Percentiles rank a stretch among this genome's conserved stretches.
Conservation (phyloP, 192 early-diverging fungal genomes). For the Pilobolus umbonatus region DNA sequence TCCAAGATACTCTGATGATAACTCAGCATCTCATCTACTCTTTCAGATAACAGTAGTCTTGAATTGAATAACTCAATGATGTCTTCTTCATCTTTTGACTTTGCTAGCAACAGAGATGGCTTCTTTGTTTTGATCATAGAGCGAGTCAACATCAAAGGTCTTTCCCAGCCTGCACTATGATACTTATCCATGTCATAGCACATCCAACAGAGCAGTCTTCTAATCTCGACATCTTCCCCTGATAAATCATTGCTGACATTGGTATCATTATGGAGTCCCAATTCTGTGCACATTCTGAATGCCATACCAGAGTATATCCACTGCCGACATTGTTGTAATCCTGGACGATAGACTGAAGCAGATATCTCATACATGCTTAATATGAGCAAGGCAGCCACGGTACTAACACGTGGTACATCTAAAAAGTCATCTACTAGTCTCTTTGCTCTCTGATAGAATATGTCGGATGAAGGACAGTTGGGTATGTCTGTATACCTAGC, state of each 20-base stretch:
- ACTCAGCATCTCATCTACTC: not conserved
- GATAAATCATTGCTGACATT: not conserved
- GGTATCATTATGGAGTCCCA: conserved; percentile 15
- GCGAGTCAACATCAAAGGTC: conserved; percentile 12
- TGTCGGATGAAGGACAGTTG: conserved; percentile 16
- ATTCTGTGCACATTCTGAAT: conserved; percentile 22
- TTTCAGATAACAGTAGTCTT: not conserved
- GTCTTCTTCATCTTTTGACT: conserved; percentile 9
- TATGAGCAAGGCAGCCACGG: conserved; percentile 14
- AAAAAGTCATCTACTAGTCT: conserved; percentile 30
- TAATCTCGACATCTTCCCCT: conserved; percentile 7
- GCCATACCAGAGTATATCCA: conserved; percentile 33
- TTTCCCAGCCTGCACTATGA: conserved; percentile 10
- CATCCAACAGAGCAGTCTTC: conserved; percentile 14
- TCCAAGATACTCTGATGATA: not conserved
- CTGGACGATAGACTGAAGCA: conserved; percentile 10
- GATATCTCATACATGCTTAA: conserved; percentile 9
- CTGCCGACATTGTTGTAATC: conserved; percentile 16
- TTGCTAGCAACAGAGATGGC: not conserved
- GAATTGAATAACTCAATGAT: conserved; percentile 2
- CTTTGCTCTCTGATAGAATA: conserved; percentile 30
- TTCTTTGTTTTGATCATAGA: not conserved
- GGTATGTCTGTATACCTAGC: conserved; percentile 10
- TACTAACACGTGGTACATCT: conserved; percentile 27
- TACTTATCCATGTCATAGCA: conserved; percentile 20